Evolutionary conservation across 1,284 basidiomycete species (phyloP), one percentile per base, ranked within the genome.

Genomic region (Sparassis latifolia): DNA sequence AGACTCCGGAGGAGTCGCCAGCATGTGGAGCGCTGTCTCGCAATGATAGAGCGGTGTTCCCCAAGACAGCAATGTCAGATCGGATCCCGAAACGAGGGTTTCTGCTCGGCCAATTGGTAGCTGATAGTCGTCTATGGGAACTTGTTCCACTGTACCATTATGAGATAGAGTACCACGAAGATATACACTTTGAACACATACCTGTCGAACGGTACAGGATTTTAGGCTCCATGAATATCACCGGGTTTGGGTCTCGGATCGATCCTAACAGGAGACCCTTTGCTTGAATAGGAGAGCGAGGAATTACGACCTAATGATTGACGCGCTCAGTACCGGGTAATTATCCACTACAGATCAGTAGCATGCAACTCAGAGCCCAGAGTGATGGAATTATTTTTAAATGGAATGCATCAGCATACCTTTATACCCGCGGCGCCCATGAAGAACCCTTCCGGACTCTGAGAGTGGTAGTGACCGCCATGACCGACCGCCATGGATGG

Each of bases 151-250:
- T 82, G 61, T 32, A 4, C 10, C 3, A n/a, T 5, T 27, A 35
- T 31, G 20, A 2, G 28, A 30, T 27, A n/a, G 5, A 35, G 49
- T 48, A 51, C 45, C n/a, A 20, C 20, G 20, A 20, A 20, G 20
- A 20, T 20, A 20, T 20, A 20, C 20, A 37, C n/a, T 7, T n/a
- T 5, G 41, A 3, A 35, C 43, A 10, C 6, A 28, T 59, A 86
- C 85, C 80, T 62, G 88, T 78, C 43, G 88, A 89, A 47, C 90
- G 82, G 64, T 94, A 94, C 5, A 95, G 73, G 51, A 93, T 79
- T 67, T 97, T 97, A 7, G 94, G 94, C 68, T 97, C 94, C 78
- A 97, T 88, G 67, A 97, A 93, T 45, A 97, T 81, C 4, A 93
- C 89, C 0, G 95, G 95, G 62, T 96, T 95, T 0, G 91, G 89